Base-by-base conservation (phyloP, 1,284 basidiomycete species). In the Ganoderma boninense region DNA sequence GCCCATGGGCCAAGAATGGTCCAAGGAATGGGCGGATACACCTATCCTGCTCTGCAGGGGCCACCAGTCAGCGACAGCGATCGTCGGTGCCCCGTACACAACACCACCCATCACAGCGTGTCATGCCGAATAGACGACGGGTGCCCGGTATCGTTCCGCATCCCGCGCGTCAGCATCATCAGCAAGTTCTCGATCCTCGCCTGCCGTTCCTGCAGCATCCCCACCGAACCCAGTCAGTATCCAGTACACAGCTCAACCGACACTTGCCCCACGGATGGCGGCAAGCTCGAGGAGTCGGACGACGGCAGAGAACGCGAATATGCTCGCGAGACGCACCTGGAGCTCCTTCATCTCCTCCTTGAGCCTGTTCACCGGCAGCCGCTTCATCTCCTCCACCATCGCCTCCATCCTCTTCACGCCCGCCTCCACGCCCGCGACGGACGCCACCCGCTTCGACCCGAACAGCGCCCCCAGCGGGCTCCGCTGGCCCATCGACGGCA, bases 321-420 rank as follows among this genome's bases (percentile, higher is more conserved):
- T 5, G 11, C 57, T 8, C 38, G 40, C 23, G 5, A 72, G 5
- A 72, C 85, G 67, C 66, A 92, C 92, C 85, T 93, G 92, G 61
- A 95, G 80, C 77, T 95, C 93, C 77, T 90, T 92, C 87, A 95
- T 92, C 78, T 95, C 93, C 6, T 92, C 90, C 79, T 88, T 90
- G 64, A 95, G 81, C 72, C 81, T 85, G 49, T 87, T 85, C 40
- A 93, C 86, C 2, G 92, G 92, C 68, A 93, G 75, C 63, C 86
- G 84, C 43, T 85, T 84, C 65, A 91, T 85, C 65, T 89, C 88
- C 60, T 92, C 90, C 68, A 93, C 77, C 70, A 92, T 76, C 42
- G 80, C 79, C 79, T 93, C 91, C 59, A 94, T 79, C 68, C 84
- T 85, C 73, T 81, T 87, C 60, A 90, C 76, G 32, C 82, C 83